Evolutionary conservation across 2,329 filamentous ascomycete genomes (phyloP).

Genomic region (Ophiostoma angusticollis): DNA sequence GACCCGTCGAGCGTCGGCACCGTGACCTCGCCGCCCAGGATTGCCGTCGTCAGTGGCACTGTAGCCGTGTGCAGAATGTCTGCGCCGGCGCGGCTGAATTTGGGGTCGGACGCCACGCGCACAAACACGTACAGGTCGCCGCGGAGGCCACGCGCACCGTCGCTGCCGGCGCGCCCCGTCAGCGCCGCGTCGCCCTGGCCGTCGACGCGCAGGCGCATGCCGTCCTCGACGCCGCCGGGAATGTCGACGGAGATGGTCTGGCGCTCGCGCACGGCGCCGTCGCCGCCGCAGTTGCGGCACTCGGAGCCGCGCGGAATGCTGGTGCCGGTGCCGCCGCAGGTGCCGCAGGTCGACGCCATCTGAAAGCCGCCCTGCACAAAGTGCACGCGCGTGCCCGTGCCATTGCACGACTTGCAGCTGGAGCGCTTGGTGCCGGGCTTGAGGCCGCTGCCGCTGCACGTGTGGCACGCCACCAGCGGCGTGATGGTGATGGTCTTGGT

Average conservation of each 20-base stretch:
- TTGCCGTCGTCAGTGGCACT: constrained; percentile 82
- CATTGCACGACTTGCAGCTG: constrained; percentile 68
- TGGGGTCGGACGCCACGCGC: constrained; percentile 74
- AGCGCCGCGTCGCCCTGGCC: constrained; percentile 79
- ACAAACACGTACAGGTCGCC: constrained; percentile 91
- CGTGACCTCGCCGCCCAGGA: constrained; percentile 79
- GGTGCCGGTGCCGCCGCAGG: constrained; percentile 68
- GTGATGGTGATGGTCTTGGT: constrained; percentile 79
- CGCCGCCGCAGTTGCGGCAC: constrained; percentile 66
- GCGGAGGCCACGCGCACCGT: constrained; percentile 52
- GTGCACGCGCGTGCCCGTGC: constrained; percentile 76
- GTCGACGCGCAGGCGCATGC: constrained; percentile 77
- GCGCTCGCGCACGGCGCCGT: constrained; percentile 71
- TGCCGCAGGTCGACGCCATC: constrained; percentile 78
- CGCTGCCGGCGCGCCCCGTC: constrained; percentile 53
- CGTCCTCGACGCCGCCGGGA: constrained; percentile 88
- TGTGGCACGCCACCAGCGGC: constrained; percentile 67
- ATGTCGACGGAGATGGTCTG: constrained; percentile 84
- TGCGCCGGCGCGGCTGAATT: constrained; percentile 76
- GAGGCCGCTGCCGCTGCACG: constrained; percentile 71
- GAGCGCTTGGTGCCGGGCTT: constrained; percentile 65
- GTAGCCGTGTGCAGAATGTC: constrained; percentile 88
- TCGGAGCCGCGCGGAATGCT: constrained; percentile 67
- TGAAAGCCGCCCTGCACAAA: constrained; percentile 90
- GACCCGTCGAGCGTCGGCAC: constrained; percentile 85